Evolutionary conservation across 2,329 filamentous ascomycete genomes (phyloP).

Genomic region (Monosporascus sp.): DNA sequence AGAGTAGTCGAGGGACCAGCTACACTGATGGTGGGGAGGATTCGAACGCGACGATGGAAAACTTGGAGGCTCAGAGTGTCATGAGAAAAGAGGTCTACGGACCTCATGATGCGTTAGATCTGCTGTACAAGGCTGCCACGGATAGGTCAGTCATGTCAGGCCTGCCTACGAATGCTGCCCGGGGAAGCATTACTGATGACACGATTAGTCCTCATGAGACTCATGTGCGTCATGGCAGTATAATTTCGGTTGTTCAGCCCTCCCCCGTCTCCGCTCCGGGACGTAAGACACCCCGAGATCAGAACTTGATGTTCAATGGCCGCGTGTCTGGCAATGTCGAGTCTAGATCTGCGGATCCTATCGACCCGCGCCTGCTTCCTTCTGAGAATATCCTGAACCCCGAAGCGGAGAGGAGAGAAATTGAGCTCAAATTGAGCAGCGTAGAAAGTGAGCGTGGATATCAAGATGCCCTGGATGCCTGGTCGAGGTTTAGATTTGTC

Average conservation of each 20-base stretch:
- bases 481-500: constrained; percentile 91
- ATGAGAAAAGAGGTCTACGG: constrained; percentile 76
- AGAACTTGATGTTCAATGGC: constrained; percentile 14
- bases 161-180: constrained; percentile 2
- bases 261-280: constrained; percentile 16
- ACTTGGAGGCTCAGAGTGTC: constrained; percentile 59
- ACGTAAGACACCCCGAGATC: constrained; percentile 17
- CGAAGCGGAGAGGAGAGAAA: constrained; percentile 41
- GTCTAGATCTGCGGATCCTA: constrained; percentile 25
- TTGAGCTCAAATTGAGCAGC: constrained; percentile 9
- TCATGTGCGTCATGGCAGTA: constrained; percentile 20
- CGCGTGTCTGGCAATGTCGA: constrained; percentile 16
- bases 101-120: constrained; percentile 85
- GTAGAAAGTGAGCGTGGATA: constrained; percentile 50
- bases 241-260: constrained; percentile 19
- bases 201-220: constrained; percentile 23
- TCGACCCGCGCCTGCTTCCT: constrained; percentile 26
- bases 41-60: constrained; percentile 58
- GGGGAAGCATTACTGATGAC: constrained; percentile 15
- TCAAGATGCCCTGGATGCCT: constrained; percentile 73
- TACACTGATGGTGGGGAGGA: constrained; percentile 41
- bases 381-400: constrained; percentile 18
- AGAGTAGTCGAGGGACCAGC: constrained; percentile 24
- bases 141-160: constrained; percentile 43
- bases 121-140: constrained; percentile 82